phyloP scores from a whole-genome alignment of 2,329 filamentous ascomycete genomes.

The Polychaeton citri region DNA sequence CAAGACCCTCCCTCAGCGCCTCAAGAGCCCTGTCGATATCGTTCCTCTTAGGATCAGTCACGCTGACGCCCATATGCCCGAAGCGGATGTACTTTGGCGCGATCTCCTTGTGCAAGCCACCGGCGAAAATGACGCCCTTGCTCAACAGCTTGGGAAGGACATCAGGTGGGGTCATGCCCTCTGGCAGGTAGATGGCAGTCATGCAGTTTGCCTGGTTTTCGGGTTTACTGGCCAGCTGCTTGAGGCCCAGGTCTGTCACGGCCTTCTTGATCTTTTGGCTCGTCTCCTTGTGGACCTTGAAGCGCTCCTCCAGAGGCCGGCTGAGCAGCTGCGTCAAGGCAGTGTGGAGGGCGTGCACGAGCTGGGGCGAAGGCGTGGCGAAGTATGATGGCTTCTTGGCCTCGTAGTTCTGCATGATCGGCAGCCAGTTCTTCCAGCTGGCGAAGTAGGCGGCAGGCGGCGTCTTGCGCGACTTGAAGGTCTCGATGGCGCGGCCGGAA shows the following conservation, averaged over 20 bases:
- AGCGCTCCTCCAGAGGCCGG: conserved; percentile 68
- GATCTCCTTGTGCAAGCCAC: conserved; percentile 91
- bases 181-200: conserved; percentile 93
- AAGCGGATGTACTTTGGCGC: conserved; percentile 87
- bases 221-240: conserved; percentile 71
- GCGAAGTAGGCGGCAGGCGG: conserved; percentile 84
- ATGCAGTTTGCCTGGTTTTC: conserved; percentile 94
- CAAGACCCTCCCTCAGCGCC: conserved; percentile 60
- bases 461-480: conserved; percentile 66
- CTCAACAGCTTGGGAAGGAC: conserved; percentile 73
- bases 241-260: conserved; percentile 65
- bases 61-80: conserved; percentile 94
- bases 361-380: conserved; percentile 86
- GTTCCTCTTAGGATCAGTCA: conserved; percentile 63
- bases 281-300: conserved; percentile 63
- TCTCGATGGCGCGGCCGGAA: conserved; percentile 73
- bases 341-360: conserved; percentile 85
- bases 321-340: conserved; percentile 73
- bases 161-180: conserved; percentile 66
- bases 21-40: conserved; percentile 77
- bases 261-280: conserved; percentile 81
- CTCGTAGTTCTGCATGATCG: conserved; percentile 98
- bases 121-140: conserved; percentile 87
- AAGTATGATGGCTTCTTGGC: conserved; percentile 97
- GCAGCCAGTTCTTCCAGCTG: conserved; percentile 93